These are phyloP conservation scores for Aurinia saxatilis DNA, from an alignment of 345 rosid genomes.

Conservation along the genomic window DNA sequence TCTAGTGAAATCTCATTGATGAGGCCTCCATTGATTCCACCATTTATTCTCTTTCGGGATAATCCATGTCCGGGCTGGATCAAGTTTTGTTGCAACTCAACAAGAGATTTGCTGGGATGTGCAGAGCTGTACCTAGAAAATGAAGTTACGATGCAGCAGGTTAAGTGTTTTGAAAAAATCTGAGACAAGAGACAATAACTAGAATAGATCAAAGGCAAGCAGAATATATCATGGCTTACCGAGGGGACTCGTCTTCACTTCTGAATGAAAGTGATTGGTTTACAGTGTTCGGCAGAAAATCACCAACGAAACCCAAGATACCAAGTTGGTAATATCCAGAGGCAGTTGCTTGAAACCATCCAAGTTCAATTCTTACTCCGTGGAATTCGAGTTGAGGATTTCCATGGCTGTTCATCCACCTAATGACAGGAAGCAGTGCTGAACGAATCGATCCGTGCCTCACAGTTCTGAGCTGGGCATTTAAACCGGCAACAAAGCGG, in stretches of 20 bases:
- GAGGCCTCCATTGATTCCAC: slow-evolving; percentile 88
- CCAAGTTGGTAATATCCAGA: slow-evolving; percentile 98
- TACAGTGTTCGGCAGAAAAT: slow-evolving; percentile 38
- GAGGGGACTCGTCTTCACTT: slow-evolving; percentile 39
- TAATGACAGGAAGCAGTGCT: slow-evolving; percentile 67
- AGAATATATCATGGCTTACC: slow-evolving; percentile 38
- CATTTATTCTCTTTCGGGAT: slow-evolving; percentile 77
- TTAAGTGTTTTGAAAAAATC: neutral
- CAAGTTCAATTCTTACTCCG: slow-evolving; percentile 75
- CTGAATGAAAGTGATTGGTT: slow-evolving; percentile 38
- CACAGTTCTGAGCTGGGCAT: slow-evolving; percentile 94
- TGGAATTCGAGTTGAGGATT: slow-evolving; percentile 92
- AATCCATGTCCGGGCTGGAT: slow-evolving; percentile 52
- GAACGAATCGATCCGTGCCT: slow-evolving; percentile 78
- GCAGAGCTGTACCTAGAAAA: slow-evolving; percentile 48
- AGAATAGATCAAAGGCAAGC: neutral
- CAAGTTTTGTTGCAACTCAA: slow-evolving; percentile 54
- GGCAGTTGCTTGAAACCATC: slow-evolving; percentile 99
- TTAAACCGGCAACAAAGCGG: slow-evolving; percentile 90
- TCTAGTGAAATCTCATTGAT: slow-evolving; percentile 63
- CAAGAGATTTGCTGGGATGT: slow-evolving; percentile 34
- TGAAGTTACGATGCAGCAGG: slow-evolving; percentile 7
- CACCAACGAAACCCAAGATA: slow-evolving; percentile 67
- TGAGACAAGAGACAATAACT: neutral
- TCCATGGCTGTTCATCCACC: slow-evolving; percentile 85